A percentile compares a stretch with the other conserved stretches of the same genome.
Evolutionary conservation across 2,329 filamentous ascomycete species (phyloP).

Genomic region (Purpureocillium takamizusanense): DNA sequence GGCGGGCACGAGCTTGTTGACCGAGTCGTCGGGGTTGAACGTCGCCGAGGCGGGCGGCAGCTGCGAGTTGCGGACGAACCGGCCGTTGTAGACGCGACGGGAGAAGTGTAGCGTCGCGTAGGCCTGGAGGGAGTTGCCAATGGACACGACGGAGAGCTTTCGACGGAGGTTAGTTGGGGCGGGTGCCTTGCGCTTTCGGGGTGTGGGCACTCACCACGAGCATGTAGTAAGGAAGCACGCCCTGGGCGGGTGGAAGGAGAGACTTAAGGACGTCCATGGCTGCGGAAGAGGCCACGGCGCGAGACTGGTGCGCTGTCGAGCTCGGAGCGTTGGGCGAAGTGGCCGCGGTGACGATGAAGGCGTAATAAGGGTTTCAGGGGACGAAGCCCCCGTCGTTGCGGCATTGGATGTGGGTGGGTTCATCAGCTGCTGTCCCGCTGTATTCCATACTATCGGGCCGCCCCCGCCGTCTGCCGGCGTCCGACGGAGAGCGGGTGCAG

Average conservation of each 20-base stretch:
- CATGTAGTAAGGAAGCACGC: constrained; percentile 51
- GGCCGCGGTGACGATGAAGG: no score
- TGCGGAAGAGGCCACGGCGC: neutral
- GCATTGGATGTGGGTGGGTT: no score
- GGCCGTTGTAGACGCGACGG: constrained; percentile 73
- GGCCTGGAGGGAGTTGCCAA: constrained; percentile 78
- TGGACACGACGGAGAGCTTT: constrained; percentile 75
- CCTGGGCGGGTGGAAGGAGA: constrained; percentile 40
- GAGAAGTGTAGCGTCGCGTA: constrained; percentile 75
- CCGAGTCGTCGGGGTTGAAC: constrained; percentile 43
- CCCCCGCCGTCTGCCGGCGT: no score
- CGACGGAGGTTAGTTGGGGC: neutral
- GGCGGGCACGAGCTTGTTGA: constrained; percentile 39
- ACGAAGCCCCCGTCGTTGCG: no score
- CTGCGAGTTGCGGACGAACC: constrained; percentile 42
- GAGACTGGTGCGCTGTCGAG: no score
- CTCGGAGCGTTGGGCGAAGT: no score
- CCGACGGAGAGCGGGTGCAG: no score
- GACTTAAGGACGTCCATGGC: constrained; percentile 36
- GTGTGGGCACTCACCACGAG: constrained; percentile 31
- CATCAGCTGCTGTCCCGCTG: no score
- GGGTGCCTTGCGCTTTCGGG: no score
- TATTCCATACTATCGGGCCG: no score
- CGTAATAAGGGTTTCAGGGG: no score
- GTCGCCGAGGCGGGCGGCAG: constrained; percentile 29